Base-by-base conservation (phyloP, 306 rosid genomes). In the Cicer judaicum region DNA sequence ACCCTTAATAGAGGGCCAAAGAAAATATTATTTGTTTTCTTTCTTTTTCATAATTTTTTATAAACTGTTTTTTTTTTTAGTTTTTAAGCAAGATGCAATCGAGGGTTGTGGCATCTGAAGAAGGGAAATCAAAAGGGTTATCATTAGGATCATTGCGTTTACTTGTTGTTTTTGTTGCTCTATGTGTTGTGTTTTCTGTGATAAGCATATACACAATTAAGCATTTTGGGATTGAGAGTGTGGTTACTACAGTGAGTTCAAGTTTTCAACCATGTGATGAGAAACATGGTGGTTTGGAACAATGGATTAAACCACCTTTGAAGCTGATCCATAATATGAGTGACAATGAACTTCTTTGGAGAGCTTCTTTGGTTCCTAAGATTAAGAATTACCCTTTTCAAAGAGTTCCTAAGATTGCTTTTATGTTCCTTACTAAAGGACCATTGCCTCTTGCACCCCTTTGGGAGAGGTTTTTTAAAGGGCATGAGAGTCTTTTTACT, bases 351-450 rank as follows among this genome's bases (percentile, higher is more conserved):
- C 74, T 95, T 7, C 74, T 95, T 7, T 95, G 99, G 99, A 87
- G 89, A 70, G 95, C 99, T 6, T 85, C 99, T 12, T 84, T 90
- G 67, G 87, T 63, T 75, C 87, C 98, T 70, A 60, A 86, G 79
- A 85, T 85, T 13, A 81, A 77, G 62, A 64, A 62, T n/a, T 92
- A 87, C 78, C 99, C 99, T 65, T 92, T 84, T 61, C 19, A 53
- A 11, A 87, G 97, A 74, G 96, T 90, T 81, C 98, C 92, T 0
- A 95, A 92, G 91, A 80, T 92, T 81, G 99, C 98, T 29, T 87
- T 95, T 44, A 92, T 95, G 99, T 95, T 95, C 84, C 80, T 95
- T 84, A 92, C 98, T 7, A 95, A 92, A 73, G 99, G 99, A 19
- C 93, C 95, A 1, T 74, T 95, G 91, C 99, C 96, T 7, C 77